These are phyloP conservation scores for Rhytidiadelphus loreus DNA, from an alignment of 225 moss, liverwort and hornwort species.

Conservation along the genomic window DNA sequence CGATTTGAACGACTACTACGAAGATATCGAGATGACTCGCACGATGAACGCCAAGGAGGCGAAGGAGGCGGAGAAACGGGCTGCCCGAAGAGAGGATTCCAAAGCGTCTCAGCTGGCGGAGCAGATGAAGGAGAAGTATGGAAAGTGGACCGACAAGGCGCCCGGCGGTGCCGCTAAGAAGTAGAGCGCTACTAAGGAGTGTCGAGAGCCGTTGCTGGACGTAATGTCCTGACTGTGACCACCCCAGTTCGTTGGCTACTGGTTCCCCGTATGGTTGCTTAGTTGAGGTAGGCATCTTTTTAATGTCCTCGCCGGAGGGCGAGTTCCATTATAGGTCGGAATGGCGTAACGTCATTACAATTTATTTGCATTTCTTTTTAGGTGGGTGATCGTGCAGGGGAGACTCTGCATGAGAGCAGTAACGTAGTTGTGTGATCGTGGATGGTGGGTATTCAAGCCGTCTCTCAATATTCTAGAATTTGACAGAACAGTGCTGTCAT, in stretches of 20 bases:
- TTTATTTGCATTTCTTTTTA: not conserved
- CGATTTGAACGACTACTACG: constrained; percentile 53
- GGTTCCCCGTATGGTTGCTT: not conserved
- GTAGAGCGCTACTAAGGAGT: not conserved
- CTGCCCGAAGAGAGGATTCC: constrained; percentile 37
- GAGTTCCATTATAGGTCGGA: not conserved
- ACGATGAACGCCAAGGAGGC: constrained; percentile 29
- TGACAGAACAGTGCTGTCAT: not conserved
- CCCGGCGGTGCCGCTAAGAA: constrained; percentile 23
- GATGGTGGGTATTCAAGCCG: not conserved
- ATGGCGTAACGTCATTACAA: not conserved
- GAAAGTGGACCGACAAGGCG: constrained; percentile 51
- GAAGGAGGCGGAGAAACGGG: constrained; percentile 35
- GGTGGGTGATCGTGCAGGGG: not conserved
- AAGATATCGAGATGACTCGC: constrained; percentile 47
- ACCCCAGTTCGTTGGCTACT: not conserved
- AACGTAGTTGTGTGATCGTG: not conserved
- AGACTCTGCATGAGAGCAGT: not conserved
- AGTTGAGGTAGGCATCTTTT: not conserved
- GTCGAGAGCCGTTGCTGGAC: not conserved
- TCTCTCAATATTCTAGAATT: not conserved
- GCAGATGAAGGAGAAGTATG: constrained; percentile 58
- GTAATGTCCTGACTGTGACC: not conserved
- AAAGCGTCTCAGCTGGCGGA: constrained; percentile 43
- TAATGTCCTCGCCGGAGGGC: not conserved